Percentiles rank a stretch among this genome's conserved stretches.
Evolutionary conservation across 352 stramenopile genomes (phyloP).

Genomic region (Phytophthora melonis): DNA sequence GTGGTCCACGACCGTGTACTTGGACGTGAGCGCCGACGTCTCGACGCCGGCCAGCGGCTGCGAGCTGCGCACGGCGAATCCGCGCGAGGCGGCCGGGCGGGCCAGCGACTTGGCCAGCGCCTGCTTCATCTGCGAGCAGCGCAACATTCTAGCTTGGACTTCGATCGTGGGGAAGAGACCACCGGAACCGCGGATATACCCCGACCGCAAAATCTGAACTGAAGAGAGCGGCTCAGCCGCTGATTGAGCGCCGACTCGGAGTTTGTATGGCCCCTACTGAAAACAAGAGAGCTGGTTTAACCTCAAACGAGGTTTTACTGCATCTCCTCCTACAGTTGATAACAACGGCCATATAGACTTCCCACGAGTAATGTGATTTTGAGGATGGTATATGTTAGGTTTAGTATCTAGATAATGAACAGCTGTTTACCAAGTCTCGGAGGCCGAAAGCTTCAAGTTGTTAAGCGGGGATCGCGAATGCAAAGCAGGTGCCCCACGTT

Average conservation of each 20-base stretch:
- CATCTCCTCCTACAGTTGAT: too few relatives aligned
- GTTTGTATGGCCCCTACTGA: slow-evolving; percentile 7
- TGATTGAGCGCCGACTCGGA: background rate
- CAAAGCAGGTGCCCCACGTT: background rate
- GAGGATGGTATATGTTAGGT: background rate
- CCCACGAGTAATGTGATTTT: background rate
- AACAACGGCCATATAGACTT: too few relatives aligned
- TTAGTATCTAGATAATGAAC: too few relatives aligned
- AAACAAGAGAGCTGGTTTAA: slow-evolving; percentile 5
- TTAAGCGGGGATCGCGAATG: background rate
- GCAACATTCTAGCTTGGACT: slow-evolving; percentile 32
- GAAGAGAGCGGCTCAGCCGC: slow-evolving; percentile 10
- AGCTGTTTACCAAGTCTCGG: background rate
- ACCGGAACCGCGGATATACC: slow-evolving; percentile 23
- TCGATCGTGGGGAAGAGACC: slow-evolving; percentile 11
- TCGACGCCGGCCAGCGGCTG: slow-evolving; percentile 35
- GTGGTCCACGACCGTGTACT: slow-evolving; percentile 93
- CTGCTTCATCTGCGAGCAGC: slow-evolving; percentile 33
- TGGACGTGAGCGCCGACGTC: slow-evolving; percentile 54
- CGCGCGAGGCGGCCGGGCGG: slow-evolving; percentile 19
- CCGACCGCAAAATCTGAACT: slow-evolving; percentile 24
- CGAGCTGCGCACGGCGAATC: slow-evolving; percentile 39
- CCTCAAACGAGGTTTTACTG: background rate
- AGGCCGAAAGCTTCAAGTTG: slow-evolving; percentile 18
- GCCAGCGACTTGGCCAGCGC: slow-evolving; percentile 25